Evolutionary conservation across 1,139 yeast species (phyloP).

Genomic region (Trichomonascaceae sp.): DNA sequence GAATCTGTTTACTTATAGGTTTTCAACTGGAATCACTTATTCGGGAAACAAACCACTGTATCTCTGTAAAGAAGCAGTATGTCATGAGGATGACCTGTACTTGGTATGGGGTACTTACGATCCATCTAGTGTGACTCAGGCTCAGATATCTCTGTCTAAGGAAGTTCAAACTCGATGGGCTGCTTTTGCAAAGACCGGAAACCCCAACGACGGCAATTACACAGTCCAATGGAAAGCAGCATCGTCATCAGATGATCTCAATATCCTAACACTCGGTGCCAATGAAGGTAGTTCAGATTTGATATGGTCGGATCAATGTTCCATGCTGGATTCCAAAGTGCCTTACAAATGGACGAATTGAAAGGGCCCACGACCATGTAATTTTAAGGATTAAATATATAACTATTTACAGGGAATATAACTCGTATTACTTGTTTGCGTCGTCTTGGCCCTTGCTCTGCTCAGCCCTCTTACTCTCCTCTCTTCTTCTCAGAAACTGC

Average conservation of each 20-base stretch:
- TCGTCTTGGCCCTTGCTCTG: slow-evolving; percentile 1
- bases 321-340: slow-evolving; percentile 9
- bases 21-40: slow-evolving; percentile 27
- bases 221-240: slow-evolving; percentile 12
- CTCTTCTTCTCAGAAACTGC: slow-evolving; percentile 5
- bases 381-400: not conserved
- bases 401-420: not conserved
- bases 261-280: slow-evolving; percentile 13
- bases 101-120: slow-evolving; percentile 28
- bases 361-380: not conserved
- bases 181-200: slow-evolving; percentile 24
- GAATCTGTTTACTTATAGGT: slow-evolving; percentile 23
- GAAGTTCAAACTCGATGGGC: slow-evolving; percentile 30
- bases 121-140: slow-evolving; percentile 12
- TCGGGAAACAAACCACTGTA: slow-evolving; percentile 18
- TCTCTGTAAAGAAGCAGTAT: slow-evolving; percentile 25
- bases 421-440: not conserved
- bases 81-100: slow-evolving; percentile 31
- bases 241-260: slow-evolving; percentile 8
- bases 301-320: slow-evolving; percentile 9
- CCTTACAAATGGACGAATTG: slow-evolving; percentile 12
- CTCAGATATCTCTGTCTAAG: slow-evolving; percentile 17
- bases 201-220: slow-evolving; percentile 13
- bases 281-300: slow-evolving; percentile 4
- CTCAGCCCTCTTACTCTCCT: slow-evolving; percentile 5